Evolutionary conservation across 2,329 filamentous ascomycete species (phyloP).

Genomic region (Cladophialophora bantiana): DNA sequence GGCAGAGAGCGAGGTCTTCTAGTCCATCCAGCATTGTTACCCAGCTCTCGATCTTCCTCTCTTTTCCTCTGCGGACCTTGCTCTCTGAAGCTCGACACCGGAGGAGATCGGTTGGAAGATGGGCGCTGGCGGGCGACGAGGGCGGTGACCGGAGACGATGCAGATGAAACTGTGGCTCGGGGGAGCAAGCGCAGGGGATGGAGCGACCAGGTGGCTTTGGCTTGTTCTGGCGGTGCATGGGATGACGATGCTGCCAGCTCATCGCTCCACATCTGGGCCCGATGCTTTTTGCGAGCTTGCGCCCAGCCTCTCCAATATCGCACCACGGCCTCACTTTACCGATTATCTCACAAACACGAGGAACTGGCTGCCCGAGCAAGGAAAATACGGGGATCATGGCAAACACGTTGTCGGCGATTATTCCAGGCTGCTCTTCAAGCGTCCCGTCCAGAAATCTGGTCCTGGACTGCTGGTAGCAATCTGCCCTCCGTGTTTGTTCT

Average conservation of each 20-base stretch:
- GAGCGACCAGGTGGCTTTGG: conserved; percentile 1
- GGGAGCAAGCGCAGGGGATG: not conserved
- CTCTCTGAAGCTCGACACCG: conserved; percentile 10
- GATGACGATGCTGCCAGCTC: conserved; percentile 31
- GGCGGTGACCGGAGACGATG: conserved; percentile 3
- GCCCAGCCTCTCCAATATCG: conserved; percentile 24
- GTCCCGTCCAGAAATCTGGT: conserved; percentile 10
- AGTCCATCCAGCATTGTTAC: not conserved
- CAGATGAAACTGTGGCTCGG: not conserved
- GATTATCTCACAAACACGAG: not conserved
- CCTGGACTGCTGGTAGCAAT: conserved; percentile 21
- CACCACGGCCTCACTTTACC: conserved; percentile 13
- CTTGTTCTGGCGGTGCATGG: conserved; percentile 10
- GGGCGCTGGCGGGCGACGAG: not conserved
- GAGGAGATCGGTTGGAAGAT: not conserved
- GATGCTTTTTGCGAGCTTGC: conserved; percentile 1
- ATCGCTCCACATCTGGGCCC: conserved; percentile 20
- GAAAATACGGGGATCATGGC: conserved; percentile 29
- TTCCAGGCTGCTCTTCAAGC: conserved; percentile 21
- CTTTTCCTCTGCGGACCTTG: not conserved
- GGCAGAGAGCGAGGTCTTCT: conserved; percentile 6
- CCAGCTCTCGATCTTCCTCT: not conserved
- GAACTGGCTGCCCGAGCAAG: not conserved
- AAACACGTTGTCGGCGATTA: conserved; percentile 5
- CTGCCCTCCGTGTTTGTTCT: conserved; percentile 11